A percentile compares a stretch with the other conserved stretches of the same genome.
Conservation (phyloP, 805 yeast genomes). For the Metschnikowia corniflorae region DNA sequence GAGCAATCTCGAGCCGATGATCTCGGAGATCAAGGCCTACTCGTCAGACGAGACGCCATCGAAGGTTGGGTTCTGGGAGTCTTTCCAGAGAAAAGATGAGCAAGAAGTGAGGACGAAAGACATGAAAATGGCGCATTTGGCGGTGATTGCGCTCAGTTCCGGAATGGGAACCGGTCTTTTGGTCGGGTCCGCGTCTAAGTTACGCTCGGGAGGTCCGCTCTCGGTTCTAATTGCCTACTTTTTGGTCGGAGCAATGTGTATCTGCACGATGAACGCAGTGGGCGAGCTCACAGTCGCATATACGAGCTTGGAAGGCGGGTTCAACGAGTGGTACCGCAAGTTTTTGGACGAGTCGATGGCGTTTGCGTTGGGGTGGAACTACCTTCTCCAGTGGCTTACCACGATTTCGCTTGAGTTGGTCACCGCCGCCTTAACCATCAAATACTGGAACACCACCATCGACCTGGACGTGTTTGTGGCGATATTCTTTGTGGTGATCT, state of each 20-base stretch:
- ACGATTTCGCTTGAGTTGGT: conserved; percentile 21
- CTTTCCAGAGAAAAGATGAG: conserved; percentile 15
- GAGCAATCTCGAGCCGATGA: conserved; percentile 15
- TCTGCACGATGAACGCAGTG: conserved; percentile 36
- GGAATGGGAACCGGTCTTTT: conserved; percentile 43
- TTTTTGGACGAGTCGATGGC: conserved; percentile 37
- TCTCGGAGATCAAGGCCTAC: conserved; percentile 15
- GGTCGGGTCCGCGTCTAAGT: conserved; percentile 37
- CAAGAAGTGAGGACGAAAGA: conserved; percentile 12
- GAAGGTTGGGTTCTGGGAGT: conserved; percentile 14
- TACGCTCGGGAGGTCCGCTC: conserved; percentile 25
- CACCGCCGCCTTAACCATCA: conserved; percentile 44
- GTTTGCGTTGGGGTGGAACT: conserved; percentile 39
- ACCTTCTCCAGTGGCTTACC: conserved; percentile 29
- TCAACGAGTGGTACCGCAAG: conserved; percentile 27
- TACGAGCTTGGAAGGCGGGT: conserved; percentile 43
- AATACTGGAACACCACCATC: conserved; percentile 51
- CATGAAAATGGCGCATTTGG: conserved; percentile 27
- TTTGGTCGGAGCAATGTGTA: conserved; percentile 25
- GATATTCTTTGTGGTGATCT: conserved; percentile 46
- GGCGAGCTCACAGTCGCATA: conserved; percentile 58
- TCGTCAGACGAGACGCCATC: conserved; percentile 5
- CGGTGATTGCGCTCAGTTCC: conserved; percentile 32
- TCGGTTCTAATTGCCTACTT: conserved; percentile 23
- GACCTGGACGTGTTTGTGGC: conserved; percentile 57